Percentiles rank a stretch among this genome's conserved stretches.
Evolutionary conservation across 208 protist species (phyloP).

Genomic region (Tritrichomonas musculus): DNA sequence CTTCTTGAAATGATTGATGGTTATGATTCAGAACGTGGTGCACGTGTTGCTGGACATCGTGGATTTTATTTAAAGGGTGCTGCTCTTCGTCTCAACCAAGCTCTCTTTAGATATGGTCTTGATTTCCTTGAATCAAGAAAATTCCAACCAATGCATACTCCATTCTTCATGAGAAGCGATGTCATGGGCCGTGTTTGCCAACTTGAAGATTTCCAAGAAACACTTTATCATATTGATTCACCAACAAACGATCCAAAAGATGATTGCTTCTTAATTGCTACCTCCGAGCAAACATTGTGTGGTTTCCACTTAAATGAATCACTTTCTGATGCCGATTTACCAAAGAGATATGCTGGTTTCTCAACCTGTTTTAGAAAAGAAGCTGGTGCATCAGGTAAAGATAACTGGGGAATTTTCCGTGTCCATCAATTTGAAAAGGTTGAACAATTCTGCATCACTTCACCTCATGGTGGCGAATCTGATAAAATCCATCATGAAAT

Average conservation of each 20-base stretch:
- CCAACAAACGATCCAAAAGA: slow-evolving; percentile 66
- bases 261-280: slow-evolving; percentile 99
- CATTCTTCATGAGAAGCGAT: slow-evolving; percentile 97
- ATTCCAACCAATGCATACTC: slow-evolving; percentile 78
- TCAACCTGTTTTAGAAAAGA: slow-evolving; percentile 99
- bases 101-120: slow-evolving; percentile 89
- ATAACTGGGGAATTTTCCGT: slow-evolving; percentile 76
- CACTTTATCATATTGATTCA: slow-evolving; percentile 89
- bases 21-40: slow-evolving; percentile 40
- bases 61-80: slow-evolving; percentile 93
- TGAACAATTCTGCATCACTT: slow-evolving; percentile 71
- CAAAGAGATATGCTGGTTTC: slow-evolving; percentile 77
- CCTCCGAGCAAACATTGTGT: slow-evolving; percentile 96
- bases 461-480: slow-evolving; percentile 60
- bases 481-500: slow-evolving; percentile 72
- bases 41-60: slow-evolving; percentile 80
- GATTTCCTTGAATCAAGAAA: slow-evolving; percentile 70
- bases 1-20: slow-evolving; percentile 46
- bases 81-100: slow-evolving; percentile 84
- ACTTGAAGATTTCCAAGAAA: slow-evolving; percentile 97
- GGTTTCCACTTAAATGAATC: slow-evolving; percentile 85
- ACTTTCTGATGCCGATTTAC: slow-evolving; percentile 68
- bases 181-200: slow-evolving; percentile 86
- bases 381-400: slow-evolving; percentile 61
- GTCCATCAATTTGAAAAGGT: slow-evolving; percentile 79